These are phyloP conservation scores for Termitomyces heimii DNA, from an alignment of 768 basidiomycete species.

Conservation along the genomic window DNA sequence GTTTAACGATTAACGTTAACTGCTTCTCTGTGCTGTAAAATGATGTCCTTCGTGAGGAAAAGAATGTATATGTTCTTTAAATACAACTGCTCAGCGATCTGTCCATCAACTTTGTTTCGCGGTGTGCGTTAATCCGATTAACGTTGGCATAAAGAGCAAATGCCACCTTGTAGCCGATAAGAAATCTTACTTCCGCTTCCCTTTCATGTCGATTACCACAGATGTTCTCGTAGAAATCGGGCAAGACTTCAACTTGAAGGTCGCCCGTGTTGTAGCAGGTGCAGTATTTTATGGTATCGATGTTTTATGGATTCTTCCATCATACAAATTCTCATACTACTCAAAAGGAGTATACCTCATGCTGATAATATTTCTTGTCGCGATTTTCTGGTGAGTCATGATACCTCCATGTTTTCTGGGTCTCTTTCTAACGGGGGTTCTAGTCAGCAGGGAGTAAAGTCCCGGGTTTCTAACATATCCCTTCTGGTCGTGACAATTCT, in stretches of 20 bases:
- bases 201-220: slow-evolving; percentile 11
- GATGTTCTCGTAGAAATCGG: slow-evolving; percentile 13
- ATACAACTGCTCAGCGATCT: too few species aligned
- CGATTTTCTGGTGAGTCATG: slow-evolving; percentile 9
- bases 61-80: too few species aligned
- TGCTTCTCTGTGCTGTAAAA: too few species aligned
- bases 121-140: too few species aligned
- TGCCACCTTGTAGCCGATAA: too few species aligned
- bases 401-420: neutral
- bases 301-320: neutral
- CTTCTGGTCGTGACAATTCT: slow-evolving; percentile 18
- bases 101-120: too few species aligned
- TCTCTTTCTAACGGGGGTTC: neutral
- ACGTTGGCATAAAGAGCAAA: neutral
- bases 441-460: slow-evolving; percentile 15
- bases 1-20: too few species aligned
- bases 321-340: neutral
- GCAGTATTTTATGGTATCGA: slow-evolving; percentile 15
- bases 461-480: slow-evolving; percentile 13
- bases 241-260: slow-evolving; percentile 14
- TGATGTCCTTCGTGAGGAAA: too few species aligned
- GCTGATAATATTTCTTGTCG: slow-evolving; percentile 11
- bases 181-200: neutral
- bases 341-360: slow-evolving; percentile 14
- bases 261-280: slow-evolving; percentile 14